These are phyloP conservation scores for thale cress (Arabidopsis thaliana) DNA, from an alignment of 345 rosid genomes.

Conservation along the genomic window DNA sequence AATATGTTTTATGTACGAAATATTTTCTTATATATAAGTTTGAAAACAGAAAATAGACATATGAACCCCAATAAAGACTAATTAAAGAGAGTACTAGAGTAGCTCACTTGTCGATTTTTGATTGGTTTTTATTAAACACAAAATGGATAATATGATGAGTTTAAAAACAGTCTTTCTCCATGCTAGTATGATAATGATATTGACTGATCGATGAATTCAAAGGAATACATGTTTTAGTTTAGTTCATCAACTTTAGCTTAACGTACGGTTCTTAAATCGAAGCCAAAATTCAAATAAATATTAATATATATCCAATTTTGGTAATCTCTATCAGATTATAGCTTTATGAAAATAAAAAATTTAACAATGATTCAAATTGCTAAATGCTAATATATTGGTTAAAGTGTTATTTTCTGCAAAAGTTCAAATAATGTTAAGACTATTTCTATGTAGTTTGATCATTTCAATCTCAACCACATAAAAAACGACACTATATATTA, in stretches of 20 bases:
- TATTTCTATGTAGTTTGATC: no score
- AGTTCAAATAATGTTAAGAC: background rate
- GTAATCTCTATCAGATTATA: background rate
- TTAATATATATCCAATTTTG: background rate
- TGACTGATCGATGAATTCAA: slow-evolving; percentile 34
- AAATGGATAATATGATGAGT: background rate
- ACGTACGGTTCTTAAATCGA: slow-evolving; percentile 30
- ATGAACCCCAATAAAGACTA: background rate
- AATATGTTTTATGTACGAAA: background rate
- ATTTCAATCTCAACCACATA: no score
- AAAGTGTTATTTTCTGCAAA: slow-evolving; percentile 31
- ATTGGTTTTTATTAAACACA: background rate
- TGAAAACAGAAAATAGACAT: background rate
- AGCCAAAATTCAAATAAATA: slow-evolving; percentile 18
- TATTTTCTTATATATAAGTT: background rate
- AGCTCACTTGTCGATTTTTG: background rate
- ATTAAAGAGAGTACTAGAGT: no score
- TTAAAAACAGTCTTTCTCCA: background rate
- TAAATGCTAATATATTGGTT: slow-evolving; percentile 16
- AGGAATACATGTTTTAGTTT: slow-evolving; percentile 19
- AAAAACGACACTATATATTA: no score
- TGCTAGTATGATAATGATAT: background rate
- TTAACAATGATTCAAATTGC: slow-evolving; percentile 9
- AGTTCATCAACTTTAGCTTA: slow-evolving; percentile 46
- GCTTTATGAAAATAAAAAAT: slow-evolving; percentile 2